Evolutionary conservation across 768 basidiomycete species (phyloP), one percentile per base, ranked within the genome.

Genomic region (Serendipita vermifera): DNA sequence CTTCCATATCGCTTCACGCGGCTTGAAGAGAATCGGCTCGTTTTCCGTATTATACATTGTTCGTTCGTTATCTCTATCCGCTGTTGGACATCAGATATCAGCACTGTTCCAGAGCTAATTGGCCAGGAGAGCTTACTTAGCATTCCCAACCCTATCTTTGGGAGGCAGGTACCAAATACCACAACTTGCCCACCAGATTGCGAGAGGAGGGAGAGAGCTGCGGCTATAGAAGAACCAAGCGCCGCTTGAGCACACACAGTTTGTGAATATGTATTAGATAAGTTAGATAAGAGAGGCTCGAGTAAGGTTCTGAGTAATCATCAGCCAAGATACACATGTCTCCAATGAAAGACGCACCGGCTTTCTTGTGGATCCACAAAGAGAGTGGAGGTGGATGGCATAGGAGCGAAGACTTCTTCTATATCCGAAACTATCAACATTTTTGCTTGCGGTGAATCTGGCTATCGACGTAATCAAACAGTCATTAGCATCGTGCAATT

Each of bases 391-490:
- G 83, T 85, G 3, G 74, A 70, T 17, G 72, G 72, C 22, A 90
- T 66, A 0, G 96, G 96, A 1, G 87, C 68, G 68, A 93, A 98
- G 17, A 91, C 81, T 55, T 99, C 96, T n/a, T 90, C 85, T 33
- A 98, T 69, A 65, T 98, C 96, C 1, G 87, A 72, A 6, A 97
- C 77, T 39, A 98, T 78, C 39, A 93, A 73, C 75, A 93, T 84
- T 33, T 75, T 74, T 1, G 79, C 74, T 62, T 74, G 70, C 33
- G 68, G 69, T 26, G 70, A 66, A 65, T 77, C 71, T 63, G 72
- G 69, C 74, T 77, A 57, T 26, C n/a, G n/a, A n/a, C n/a, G n/a
- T n/a, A n/a, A n/a, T n/a, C n/a, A n/a, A n/a, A 20, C 27, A 48
- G 20, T 59, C 32, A 27, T 32, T 24, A 32, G 54, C 55, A 54